These are phyloP conservation scores for Alnus rubra DNA, from an alignment of 306 rosid genomes.

Conservation along the genomic window DNA sequence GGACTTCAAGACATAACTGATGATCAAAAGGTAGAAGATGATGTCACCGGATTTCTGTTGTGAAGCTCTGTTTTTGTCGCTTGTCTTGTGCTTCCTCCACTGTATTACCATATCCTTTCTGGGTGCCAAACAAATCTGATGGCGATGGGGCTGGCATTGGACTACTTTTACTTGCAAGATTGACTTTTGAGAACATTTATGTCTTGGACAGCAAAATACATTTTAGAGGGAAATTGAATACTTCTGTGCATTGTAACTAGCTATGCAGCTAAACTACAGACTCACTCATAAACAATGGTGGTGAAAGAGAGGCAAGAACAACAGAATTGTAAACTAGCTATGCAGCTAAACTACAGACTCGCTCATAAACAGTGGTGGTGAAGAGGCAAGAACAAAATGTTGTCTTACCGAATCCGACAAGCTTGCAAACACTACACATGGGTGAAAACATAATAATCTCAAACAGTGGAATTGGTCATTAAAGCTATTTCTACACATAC, in stretches of 20 bases:
- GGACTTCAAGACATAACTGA: constrained; percentile 32
- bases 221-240: neutral
- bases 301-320: no score
- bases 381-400: no score
- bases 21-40: constrained; percentile 73
- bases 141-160: neutral
- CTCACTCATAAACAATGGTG: neutral
- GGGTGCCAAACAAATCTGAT: neutral
- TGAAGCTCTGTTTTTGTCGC: constrained; percentile 21
- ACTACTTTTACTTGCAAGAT: neutral
- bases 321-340: neutral
- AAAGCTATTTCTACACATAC: no score
- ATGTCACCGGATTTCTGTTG: constrained; percentile 71
- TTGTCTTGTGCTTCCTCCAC: neutral
- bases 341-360: neutral
- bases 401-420: no score
- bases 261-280: neutral
- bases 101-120: neutral
- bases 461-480: no score
- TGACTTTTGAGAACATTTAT: neutral
- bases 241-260: neutral
- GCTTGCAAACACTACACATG: no score
- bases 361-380: neutral
- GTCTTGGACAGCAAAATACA: no score
- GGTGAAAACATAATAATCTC: no score